Evolutionary conservation across 768 basidiomycete genomes (phyloP), one percentile per base, ranked within the genome.

Genomic region (Psilocybe tampanensis): DNA sequence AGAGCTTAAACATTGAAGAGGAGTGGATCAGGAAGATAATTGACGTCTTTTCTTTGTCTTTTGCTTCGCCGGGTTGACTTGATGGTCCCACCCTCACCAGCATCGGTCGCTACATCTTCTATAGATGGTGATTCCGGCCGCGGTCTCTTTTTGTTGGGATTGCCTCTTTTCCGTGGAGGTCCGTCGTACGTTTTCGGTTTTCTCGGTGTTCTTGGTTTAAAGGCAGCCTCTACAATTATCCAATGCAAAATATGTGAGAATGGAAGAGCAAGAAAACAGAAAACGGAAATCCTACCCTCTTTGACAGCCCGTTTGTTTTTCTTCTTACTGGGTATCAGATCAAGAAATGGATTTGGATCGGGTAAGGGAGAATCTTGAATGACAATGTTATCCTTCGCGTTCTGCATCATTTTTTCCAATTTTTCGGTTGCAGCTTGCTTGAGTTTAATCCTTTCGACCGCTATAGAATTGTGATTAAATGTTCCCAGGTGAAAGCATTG

Each of bases 371-470:
- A 21, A 5, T 17, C 15, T n/a, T 19, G 48, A 3, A 9, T n/a
- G 15, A 55, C 56, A 39, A 44, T 39, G 6, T 49, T 44, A 8
- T 34, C 47, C 1, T 15, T 44, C 17, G 53, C 52, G 13, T 54
- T 17, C 12, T 49, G 36, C 12, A 58, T 47, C 8, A 42, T 17
- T n/a, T 43, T 44, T 12, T 45, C 56, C 19, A 61, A 58, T 8
- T 39, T 32, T 47, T 57, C 29, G 7, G 41, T 17, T 17, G 49
- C 47, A 15, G 42, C 55, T 13, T 59, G 42, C 19, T 59, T 59
- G 2, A 18, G 45, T 43, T 43, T 50, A 29, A 64, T 64, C 23
- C 63, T 55, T 21, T 64, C 60, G 33, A 64, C 60, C 42, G 63
- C 63, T 60, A 36, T 23, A 18, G 17, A n/a, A 24, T 3, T 17